Conservation (phyloP, 192 early-diverging fungal species). For the Powellomyces hirtus region DNA sequence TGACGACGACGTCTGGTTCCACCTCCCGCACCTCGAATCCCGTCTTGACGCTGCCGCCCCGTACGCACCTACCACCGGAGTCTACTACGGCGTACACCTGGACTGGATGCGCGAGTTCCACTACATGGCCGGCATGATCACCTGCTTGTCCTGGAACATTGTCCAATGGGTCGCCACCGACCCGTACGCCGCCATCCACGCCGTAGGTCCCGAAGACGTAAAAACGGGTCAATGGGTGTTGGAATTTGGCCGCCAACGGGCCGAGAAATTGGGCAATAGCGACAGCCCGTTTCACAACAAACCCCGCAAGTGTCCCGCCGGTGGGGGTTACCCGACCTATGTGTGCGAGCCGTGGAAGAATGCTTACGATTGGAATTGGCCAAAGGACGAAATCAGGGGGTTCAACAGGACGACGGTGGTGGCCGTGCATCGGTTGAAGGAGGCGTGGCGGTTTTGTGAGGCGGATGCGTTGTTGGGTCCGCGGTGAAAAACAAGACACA, state of each 20-base stretch:
- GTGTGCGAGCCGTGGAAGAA: neutral
- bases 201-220: slow-evolving; percentile 22
- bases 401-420: neutral
- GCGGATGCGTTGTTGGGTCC: neutral
- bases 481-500: neutral
- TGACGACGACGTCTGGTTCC: slow-evolving; percentile 16
- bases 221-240: neutral
- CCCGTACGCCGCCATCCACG: neutral
- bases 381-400: neutral
- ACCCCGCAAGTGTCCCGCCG: neutral
- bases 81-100: slow-evolving; percentile 9
- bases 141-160: slow-evolving; percentile 33
- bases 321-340: neutral
- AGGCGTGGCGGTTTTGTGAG: neutral
- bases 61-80: neutral
- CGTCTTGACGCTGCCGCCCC: neutral
- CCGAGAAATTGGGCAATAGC: neutral
- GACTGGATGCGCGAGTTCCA: neutral
- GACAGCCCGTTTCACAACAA: neutral
- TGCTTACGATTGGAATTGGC: neutral
- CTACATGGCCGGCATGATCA: slow-evolving; percentile 19
- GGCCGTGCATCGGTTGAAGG: neutral
- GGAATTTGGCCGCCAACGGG: neutral
- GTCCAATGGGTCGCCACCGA: slow-evolving; percentile 21
- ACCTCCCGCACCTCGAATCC: slow-evolving; percentile 4